Evolutionary conservation across 2,329 filamentous ascomycete genomes (phyloP), one percentile per base, ranked within the genome.

Genomic region (Ophiostoma ips): DNA sequence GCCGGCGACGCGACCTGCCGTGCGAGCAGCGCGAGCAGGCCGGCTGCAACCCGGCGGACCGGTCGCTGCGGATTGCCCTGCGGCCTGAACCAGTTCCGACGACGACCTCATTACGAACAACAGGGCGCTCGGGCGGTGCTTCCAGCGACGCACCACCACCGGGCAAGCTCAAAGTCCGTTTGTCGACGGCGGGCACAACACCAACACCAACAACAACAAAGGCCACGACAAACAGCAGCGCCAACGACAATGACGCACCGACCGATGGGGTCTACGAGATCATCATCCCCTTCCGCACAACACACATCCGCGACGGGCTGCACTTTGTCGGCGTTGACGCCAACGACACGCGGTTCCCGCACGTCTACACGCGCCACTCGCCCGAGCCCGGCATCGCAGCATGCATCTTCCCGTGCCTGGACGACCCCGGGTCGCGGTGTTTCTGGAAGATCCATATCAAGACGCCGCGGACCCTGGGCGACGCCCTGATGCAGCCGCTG

Each of bases 341-440:
- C 51, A 77, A 81, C 47, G 90, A 95, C 62, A 72, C 73, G 50
- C 78, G 89, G 54, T 98, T 89, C 63, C 88, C 92, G 0, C 90
- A 98, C 67, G 81, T 86, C 46, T 98, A 94, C 64, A 94, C 90
- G 0, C 83, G 82, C 37, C 88, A 90, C 60, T 84, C 83, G 2
- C 70, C 83, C 38, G 82, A 85, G 54, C 79, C 87, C 0, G 88
- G 89, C 30, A 82, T 80, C 16, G 82, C 87, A 1, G 90, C 82
- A 44, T 89, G 83, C 58, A 79, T 96, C 24, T 98, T 98, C 59
- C 92, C 92, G 1, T 96, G 92, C 63, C 75, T 96, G 48, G 92
- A 98, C 62, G 85, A 94, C 61, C 78, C 84, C 21, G 80, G 81
- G 33, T 82, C 85, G 51, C 90, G 56, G 11, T 57, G 83, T 60